Evolutionary conservation across 768 basidiomycete genomes (phyloP).

Genomic region (Pleurotus platypus): DNA sequence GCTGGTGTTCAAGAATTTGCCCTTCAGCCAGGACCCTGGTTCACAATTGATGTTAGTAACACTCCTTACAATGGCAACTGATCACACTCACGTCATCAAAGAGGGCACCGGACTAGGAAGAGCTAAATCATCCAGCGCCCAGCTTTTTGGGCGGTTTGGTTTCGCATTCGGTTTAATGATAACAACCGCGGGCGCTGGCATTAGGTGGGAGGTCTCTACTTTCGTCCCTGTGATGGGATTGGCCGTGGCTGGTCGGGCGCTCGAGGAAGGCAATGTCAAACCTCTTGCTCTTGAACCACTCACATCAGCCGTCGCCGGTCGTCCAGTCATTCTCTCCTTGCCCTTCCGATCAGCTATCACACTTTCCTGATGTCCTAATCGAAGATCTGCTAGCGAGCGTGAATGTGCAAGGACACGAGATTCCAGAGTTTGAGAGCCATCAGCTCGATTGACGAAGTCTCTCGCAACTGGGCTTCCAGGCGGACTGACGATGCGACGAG

Average conservation of each 20-base stretch:
- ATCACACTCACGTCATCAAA: slow-evolving; percentile 39
- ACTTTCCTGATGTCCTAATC: slow-evolving; percentile 1
- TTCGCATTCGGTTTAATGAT: neutral
- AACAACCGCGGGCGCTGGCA: too few species aligned
- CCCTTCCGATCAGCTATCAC: neutral
- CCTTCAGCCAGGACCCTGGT: slow-evolving; percentile 67
- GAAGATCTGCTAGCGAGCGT: slow-evolving; percentile 37
- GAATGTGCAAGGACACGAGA: slow-evolving; percentile 52
- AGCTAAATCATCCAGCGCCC: slow-evolving; percentile 57
- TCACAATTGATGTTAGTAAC: neutral
- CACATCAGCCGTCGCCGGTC: neutral
- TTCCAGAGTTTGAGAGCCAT: slow-evolving; percentile 20
- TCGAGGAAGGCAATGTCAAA: neutral
- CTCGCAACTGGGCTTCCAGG: slow-evolving; percentile 39
- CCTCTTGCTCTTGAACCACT: slow-evolving; percentile 1
- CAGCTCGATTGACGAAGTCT: slow-evolving; percentile 16
- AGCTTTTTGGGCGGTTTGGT: slow-evolving; percentile 51
- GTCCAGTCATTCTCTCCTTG: slow-evolving; percentile 1
- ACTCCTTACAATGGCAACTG: slow-evolving; percentile 1
- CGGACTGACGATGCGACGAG: slow-evolving; percentile 43
- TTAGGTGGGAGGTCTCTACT: too few species aligned
- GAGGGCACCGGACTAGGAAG: slow-evolving; percentile 59
- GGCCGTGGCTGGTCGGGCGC: neutral
- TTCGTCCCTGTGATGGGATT: neutral
- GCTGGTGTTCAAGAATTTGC: slow-evolving; percentile 55